Conservation (phyloP, 352 stramenopile species). For the Globisporangium canariense region DNA sequence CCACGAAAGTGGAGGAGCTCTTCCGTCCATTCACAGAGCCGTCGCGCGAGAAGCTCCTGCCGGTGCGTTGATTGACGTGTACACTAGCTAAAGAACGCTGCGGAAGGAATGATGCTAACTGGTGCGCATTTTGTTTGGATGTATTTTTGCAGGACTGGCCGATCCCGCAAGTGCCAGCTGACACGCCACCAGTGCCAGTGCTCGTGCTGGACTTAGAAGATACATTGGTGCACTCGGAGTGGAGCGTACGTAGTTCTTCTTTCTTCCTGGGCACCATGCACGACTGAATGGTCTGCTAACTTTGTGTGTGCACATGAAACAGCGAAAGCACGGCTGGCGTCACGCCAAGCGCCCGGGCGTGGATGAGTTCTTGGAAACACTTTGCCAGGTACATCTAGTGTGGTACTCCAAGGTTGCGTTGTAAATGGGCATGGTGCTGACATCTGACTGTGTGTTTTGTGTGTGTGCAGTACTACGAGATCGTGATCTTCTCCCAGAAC, state of each 20-base stretch:
- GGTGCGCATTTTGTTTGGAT: background rate
- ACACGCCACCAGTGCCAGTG: conserved; percentile 75
- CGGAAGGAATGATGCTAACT: background rate
- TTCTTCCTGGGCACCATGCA: background rate
- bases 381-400: conserved; percentile 46
- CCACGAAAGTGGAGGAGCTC: conserved; percentile 64
- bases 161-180: conserved; percentile 71
- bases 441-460: background rate
- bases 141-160: conserved; percentile 59
- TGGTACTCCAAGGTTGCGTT: background rate
- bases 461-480: conserved; percentile 71
- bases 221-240: conserved; percentile 86
- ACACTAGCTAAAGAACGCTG: background rate
- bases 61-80: conserved; percentile 19
- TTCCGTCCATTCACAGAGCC: conserved; percentile 78
- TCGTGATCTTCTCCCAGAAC: conserved; percentile 87
- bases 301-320: background rate
- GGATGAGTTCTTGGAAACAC: conserved; percentile 81
- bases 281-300: background rate
- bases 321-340: conserved; percentile 87
- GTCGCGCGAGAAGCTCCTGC: conserved; percentile 77
- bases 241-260: conserved; percentile 65
- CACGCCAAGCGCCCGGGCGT: conserved; percentile 84
- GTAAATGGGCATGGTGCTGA: background rate
- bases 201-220: conserved; percentile 86